These are phyloP conservation scores for Phaseolus coccineus DNA, from an alignment of 331 rosid genomes.

Conservation along the genomic window DNA sequence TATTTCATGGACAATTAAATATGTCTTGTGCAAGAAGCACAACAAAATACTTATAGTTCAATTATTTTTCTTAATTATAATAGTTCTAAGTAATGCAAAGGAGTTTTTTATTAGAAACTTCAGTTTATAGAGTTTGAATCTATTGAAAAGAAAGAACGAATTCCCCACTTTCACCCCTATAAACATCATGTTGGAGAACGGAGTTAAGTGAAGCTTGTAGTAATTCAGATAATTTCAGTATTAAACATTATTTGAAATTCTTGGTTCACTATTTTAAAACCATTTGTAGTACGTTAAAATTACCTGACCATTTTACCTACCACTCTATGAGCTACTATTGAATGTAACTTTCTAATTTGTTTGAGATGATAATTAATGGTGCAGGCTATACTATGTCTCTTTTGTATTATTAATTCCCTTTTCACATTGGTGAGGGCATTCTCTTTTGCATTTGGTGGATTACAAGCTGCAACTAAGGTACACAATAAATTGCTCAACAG, in stretches of 20 bases:
- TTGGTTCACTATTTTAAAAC: conserved; percentile 1
- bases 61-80: neutral
- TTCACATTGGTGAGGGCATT: conserved; percentile 95
- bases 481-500: conserved; percentile 72
- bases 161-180: neutral
- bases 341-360: conserved; percentile 33
- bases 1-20: conserved; percentile 27
- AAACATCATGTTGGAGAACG: conserved; percentile 25
- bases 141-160: neutral
- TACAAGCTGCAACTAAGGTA: conserved; percentile 86
- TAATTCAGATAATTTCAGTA: neutral
- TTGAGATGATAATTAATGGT: conserved; percentile 42
- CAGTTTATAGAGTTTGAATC: conserved; percentile 25
- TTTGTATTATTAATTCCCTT: conserved; percentile 79
- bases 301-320: conserved; percentile 5
- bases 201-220: conserved; percentile 11
- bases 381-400: conserved; percentile 84
- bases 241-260: conserved; percentile 7
- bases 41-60: neutral
- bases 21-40: conserved; percentile 23
- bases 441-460: conserved; percentile 96
- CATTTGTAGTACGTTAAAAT: conserved; percentile 3
- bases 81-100: conserved; percentile 1
- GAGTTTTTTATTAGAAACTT: conserved; percentile 12
- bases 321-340: neutral